Conservation (phyloP, 169 alveolate genomes). For the Cryptosporidium meleagridis region DNA sequence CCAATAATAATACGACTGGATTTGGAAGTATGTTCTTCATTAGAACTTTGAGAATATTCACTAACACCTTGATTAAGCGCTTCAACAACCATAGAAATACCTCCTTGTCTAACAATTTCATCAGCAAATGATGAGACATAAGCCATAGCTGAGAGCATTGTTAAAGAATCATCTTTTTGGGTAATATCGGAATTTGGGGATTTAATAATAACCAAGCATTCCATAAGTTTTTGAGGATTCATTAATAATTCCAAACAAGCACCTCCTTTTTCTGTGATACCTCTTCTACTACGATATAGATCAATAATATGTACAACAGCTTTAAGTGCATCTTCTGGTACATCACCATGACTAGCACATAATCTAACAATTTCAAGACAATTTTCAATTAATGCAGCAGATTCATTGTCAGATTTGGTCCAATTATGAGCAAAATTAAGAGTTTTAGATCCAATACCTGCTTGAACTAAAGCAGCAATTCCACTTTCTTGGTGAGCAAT, state of each 20-base stretch:
- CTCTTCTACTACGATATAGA: conserved; percentile 47
- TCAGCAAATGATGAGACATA: conserved; percentile 90
- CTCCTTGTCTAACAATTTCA: conserved; percentile 90
- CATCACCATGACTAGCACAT: conserved; percentile 68
- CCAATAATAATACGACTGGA: conserved; percentile 84
- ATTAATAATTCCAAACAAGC: conserved; percentile 88
- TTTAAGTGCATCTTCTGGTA: conserved; percentile 66
- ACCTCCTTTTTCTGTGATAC: conserved; percentile 86
- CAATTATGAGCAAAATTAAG: conserved; percentile 44
- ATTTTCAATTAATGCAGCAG: conserved; percentile 41
- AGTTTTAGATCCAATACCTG: conserved; percentile 56
- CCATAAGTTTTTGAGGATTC: conserved; percentile 87
- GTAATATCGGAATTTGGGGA: conserved; percentile 85
- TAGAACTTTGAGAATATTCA: conserved; percentile 84
- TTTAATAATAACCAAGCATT: conserved; percentile 87
- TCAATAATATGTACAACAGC: conserved; percentile 73
- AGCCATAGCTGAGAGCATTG: conserved; percentile 89
- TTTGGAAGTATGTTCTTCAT: conserved; percentile 79
- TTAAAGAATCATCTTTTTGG: conserved; percentile 89
- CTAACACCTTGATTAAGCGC: conserved; percentile 86
- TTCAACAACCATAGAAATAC: conserved; percentile 87
- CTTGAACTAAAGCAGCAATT: conserved; percentile 41
- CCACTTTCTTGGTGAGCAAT: conserved; percentile 54
- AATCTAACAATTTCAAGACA: conserved; percentile 52
- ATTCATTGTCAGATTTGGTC: conserved; percentile 70